Evolutionary conservation across 139 green algal species (phyloP).

Genomic region (Trebouxia sp.): DNA sequence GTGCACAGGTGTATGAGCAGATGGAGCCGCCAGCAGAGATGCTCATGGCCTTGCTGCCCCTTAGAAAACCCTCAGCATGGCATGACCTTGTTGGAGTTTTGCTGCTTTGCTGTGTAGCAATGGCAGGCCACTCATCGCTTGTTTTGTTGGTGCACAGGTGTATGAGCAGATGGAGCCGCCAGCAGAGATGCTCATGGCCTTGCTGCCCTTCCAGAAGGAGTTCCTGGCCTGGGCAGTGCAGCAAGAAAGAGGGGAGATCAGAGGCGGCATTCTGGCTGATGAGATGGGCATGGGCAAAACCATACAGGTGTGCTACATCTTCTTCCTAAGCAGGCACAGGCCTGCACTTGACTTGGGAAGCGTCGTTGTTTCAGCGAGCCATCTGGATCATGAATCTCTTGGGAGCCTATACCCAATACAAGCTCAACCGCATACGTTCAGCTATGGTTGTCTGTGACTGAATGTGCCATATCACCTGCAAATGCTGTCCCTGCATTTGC

Average conservation of each 20-base stretch:
- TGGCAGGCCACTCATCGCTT: not conserved
- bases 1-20: not conserved
- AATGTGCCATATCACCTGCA: no score
- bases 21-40: not conserved
- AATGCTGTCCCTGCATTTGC: no score
- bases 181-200: slow-evolving; percentile 75
- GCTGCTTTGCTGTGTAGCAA: not conserved
- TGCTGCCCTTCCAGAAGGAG: slow-evolving; percentile 94
- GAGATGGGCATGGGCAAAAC: slow-evolving; percentile 88
- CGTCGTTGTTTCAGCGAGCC: no score
- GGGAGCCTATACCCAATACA: no score
- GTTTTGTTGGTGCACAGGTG: slow-evolving; percentile 17
- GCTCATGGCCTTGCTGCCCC: slow-evolving; percentile 64
- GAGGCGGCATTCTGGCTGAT: slow-evolving; percentile 89
- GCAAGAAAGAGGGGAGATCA: slow-evolving; percentile 70
- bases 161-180: slow-evolving; percentile 59
- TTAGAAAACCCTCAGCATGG: slow-evolving; percentile 26
- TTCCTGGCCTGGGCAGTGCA: slow-evolving; percentile 83
- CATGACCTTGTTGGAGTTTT: not conserved
- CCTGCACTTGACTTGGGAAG: not conserved
- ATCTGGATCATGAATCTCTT: no score
- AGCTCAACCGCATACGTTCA: no score
- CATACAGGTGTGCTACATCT: slow-evolving; percentile 58
- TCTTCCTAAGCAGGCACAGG: no score
- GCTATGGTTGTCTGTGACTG: no score